A percentile compares a stretch with the other conserved stretches of the same genome.
phyloP scores from a whole-genome alignment of 805 yeast species.

The Wickerhamiella cacticola region DNA sequence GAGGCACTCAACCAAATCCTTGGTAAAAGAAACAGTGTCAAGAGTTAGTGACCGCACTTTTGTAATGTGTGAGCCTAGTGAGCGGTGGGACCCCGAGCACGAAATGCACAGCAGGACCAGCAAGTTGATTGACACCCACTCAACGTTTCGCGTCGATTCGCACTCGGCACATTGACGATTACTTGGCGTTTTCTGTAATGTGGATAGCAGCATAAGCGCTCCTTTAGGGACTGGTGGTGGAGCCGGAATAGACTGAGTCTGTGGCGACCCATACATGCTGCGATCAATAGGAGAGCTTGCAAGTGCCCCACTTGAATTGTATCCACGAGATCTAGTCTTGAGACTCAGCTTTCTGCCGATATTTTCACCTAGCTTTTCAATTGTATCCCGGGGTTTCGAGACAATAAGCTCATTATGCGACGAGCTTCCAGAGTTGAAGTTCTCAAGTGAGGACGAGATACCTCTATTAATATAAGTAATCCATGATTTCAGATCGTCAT shows the following conservation, averaged over 20 bases:
- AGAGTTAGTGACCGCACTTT: constrained; percentile 67
- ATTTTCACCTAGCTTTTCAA: constrained; percentile 17
- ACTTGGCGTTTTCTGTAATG: constrained; percentile 31
- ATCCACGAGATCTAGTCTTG: constrained; percentile 11
- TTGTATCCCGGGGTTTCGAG: constrained; percentile 14
- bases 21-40: constrained; percentile 47
- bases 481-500: constrained; percentile 60
- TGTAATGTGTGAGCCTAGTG: constrained; percentile 70
- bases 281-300: constrained; percentile 2
- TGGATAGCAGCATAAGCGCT: constrained; percentile 13
- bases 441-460: constrained; percentile 33
- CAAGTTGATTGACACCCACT: constrained; percentile 76
- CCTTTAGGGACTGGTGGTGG: constrained; percentile 7
- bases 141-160: constrained; percentile 46
- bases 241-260: not conserved
- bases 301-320: not conserved
- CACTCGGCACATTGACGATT: constrained; percentile 74
- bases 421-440: not conserved
- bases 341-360: constrained; percentile 22
- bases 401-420: not conserved
- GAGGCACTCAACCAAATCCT: constrained; percentile 48
- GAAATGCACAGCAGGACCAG: constrained; percentile 65
- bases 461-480: constrained; percentile 50
- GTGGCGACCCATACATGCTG: not conserved
- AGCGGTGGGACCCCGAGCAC: constrained; percentile 82